Percentiles rank a stretch among this genome's conserved stretches.
Conservation (phyloP, 2,329 filamentous ascomycete species). For the Colletotrichum zoysiae region DNA sequence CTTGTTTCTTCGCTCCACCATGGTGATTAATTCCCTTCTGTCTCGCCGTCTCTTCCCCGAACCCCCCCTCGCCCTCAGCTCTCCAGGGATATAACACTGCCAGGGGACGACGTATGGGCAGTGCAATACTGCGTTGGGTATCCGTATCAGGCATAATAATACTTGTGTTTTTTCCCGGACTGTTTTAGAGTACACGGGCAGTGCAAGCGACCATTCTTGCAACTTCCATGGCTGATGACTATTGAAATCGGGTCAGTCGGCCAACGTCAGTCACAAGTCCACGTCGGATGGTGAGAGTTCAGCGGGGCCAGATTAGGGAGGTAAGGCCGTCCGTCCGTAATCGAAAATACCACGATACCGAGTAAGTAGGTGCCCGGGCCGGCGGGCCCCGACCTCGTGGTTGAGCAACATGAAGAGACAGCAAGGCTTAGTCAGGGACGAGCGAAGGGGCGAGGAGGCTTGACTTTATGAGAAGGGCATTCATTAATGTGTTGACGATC, state of each 20-base stretch:
- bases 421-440: conserved; percentile 4
- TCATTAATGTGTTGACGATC: neutral
- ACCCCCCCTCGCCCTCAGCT: neutral
- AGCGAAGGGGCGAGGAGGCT: conserved; percentile 7
- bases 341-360: neutral
- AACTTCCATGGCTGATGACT: neutral
- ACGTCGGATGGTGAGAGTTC: neutral
- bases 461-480: neutral
- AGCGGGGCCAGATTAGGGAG: neutral
- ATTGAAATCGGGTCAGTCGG: conserved; percentile 8
- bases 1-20: neutral
- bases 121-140: no score
- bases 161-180: neutral
- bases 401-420: neutral
- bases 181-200: conserved; percentile 9
- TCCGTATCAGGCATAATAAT: no score
- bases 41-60: neutral
- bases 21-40: neutral
- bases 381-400: neutral
- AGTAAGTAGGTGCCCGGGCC: neutral
- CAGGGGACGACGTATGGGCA: neutral
- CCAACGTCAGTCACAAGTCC: neutral
- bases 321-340: neutral
- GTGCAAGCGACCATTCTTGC: neutral
- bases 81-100: neutral